phyloP scores from a whole-genome alignment of 768 basidiomycete species.

The Cantharellus anzutake region DNA sequence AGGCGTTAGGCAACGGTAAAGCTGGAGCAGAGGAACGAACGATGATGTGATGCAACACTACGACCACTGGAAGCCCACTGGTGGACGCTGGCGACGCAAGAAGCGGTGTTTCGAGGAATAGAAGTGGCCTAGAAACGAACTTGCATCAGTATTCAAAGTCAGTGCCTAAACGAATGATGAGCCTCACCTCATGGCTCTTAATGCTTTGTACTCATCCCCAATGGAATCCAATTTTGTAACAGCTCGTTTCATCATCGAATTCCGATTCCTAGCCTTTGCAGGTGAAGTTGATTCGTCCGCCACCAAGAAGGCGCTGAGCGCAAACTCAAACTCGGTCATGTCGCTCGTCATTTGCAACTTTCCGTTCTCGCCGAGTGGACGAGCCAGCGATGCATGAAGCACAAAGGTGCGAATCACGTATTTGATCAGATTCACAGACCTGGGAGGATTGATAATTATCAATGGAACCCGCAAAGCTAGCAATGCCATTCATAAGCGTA shows the following conservation, averaged over 20 bases:
- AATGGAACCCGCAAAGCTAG: not conserved
- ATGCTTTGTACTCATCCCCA: constrained; percentile 70
- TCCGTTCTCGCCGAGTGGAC: constrained; percentile 78
- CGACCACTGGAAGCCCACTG: constrained; percentile 59
- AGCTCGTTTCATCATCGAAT: constrained; percentile 29
- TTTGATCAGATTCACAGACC: constrained; percentile 48
- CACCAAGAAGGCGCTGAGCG: constrained; percentile 56
- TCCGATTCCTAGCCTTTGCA: constrained; percentile 23
- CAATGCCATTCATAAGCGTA: constrained; percentile 17
- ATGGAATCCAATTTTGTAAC: constrained; percentile 51
- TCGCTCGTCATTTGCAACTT: constrained; percentile 90
- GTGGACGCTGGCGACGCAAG: constrained; percentile 51
- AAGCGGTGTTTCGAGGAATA: constrained; percentile 69
- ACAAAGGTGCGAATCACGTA: constrained; percentile 76
- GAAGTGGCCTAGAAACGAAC: constrained; percentile 39
- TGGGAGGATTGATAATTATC: constrained; percentile 13
- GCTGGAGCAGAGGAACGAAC: constrained; percentile 63
- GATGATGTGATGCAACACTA: constrained; percentile 82
- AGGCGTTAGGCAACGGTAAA: constrained; percentile 49
- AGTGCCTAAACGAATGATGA: not conserved
- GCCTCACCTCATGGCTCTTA: constrained; percentile 70
- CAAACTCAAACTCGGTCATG: constrained; percentile 93
- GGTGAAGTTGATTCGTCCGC: constrained; percentile 27
- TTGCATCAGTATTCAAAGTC: not conserved
- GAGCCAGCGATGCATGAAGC: constrained; percentile 81